Percentiles rank a stretch among this genome's conserved stretches.
These are phyloP conservation scores for Gaillardinia entomophila DNA, from an alignment of 805 yeast species.

Conservation along the genomic window DNA sequence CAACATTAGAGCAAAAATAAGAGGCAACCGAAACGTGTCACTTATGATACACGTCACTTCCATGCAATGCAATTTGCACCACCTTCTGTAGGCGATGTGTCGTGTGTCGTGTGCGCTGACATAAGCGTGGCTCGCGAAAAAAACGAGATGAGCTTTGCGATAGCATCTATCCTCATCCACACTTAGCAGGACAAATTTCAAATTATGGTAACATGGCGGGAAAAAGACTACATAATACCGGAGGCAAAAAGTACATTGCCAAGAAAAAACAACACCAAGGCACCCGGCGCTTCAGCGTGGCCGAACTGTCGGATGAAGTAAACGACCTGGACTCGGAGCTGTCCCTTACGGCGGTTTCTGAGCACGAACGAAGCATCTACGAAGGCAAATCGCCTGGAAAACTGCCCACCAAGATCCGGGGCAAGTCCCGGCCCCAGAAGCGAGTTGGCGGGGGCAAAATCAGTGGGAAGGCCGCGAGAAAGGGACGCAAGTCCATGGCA, in stretches of 20 bases:
- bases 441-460: too few species aligned
- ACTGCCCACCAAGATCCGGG: too few species aligned
- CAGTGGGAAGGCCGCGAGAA: too few species aligned
- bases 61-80: too few species aligned
- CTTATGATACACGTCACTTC: too few species aligned
- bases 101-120: too few species aligned
- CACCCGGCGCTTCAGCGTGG: conserved; percentile 28
- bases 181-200: background rate
- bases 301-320: conserved; percentile 13
- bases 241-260: background rate
- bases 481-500: too few species aligned
- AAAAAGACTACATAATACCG: background rate
- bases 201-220: background rate
- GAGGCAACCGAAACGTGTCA: too few species aligned
- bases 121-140: background rate
- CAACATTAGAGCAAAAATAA: too few species aligned
- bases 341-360: conserved; percentile 34
- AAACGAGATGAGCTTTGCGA: background rate
- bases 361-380: conserved; percentile 11
- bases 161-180: background rate
- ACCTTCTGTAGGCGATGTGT: too few species aligned
- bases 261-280: background rate
- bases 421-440: too few species aligned
- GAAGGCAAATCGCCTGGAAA: too few species aligned
- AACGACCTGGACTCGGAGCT: conserved; percentile 27